Base-by-base conservation (phyloP, 1,139 yeast species). In the Scheffersomyces quercinus region DNA sequence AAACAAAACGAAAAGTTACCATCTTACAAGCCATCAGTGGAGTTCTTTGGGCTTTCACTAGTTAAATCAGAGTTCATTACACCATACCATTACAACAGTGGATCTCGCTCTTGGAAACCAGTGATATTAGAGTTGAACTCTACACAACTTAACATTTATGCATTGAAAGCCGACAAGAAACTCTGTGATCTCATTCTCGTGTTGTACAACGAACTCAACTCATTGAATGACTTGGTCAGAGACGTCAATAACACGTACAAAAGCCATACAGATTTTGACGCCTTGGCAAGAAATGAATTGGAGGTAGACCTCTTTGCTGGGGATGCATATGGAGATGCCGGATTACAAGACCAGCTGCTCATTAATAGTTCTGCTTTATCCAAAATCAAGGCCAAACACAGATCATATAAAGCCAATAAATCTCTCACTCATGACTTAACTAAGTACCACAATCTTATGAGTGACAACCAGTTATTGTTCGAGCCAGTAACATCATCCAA, bases 101-200 rank as follows among this genome's bases (percentile, higher is more conserved):
- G 60, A 7, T 55, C 54, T 24, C 44, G 70, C 28, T 44, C 54
- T 15, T 81, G 85, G 85, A 62, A 62, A 41, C 74, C 77, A 0
- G 80, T 77, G 35, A 56, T 77, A 37, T 59, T 79, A n/a, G 83
- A 77, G 48, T 60, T 82, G 42, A 79, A 81, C 59, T 79, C 81
- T 47, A 82, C 85, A 14, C 83, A 79, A 55, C 65, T 82, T 40
- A 72, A 72, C 40, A 46, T 82, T 14, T 73, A 75, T 49, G 60
- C 60, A 24, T 45, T 73, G 15, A 55, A 58, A n/a, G 55, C 58
- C 10, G 64, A 60, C 7, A 60, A 56, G 33, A 50, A 55, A 38
- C 45, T 65, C n/a, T 45, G 46, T 14, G 59, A 59, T n/a, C 47
- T 65, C n/a, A 53, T 74, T 6, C 46, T 62, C 29, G 60, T 65